Evolutionary conservation across 495 filamentous ascomycete species (phyloP).

Genomic region (Penicillium canariense): DNA sequence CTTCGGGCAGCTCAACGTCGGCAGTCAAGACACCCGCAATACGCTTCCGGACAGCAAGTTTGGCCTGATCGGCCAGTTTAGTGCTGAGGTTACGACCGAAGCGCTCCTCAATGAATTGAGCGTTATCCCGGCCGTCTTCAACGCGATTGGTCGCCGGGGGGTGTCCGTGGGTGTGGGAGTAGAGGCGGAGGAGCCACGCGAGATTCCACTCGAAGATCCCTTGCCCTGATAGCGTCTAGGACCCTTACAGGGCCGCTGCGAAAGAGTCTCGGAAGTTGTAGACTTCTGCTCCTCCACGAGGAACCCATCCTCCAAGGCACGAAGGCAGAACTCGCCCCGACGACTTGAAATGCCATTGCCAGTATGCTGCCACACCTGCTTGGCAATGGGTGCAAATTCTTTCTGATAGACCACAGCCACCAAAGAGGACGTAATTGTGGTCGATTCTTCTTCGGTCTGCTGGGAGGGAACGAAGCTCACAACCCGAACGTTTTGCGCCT

Average conservation of each 20-base stretch:
- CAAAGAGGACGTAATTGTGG: conserved; percentile 50
- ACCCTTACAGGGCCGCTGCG: conserved; percentile 56
- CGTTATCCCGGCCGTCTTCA: conserved; percentile 62
- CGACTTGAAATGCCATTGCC: conserved; percentile 94
- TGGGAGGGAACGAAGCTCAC: conserved; percentile 62
- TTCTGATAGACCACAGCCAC: conserved; percentile 71
- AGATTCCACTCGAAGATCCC: conserved; percentile 38
- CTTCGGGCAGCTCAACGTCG: conserved; percentile 65
- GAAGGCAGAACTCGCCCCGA: conserved; percentile 82
- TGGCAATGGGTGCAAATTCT: conserved; percentile 65
- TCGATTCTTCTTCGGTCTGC: conserved; percentile 32
- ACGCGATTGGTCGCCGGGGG: conserved; percentile 15
- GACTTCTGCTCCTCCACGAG: conserved; percentile 53
- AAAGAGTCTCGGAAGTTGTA: conserved; percentile 23
- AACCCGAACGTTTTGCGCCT: conserved; percentile 53
- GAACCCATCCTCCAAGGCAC: conserved; percentile 66
- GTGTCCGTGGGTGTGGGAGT: conserved; percentile 3
- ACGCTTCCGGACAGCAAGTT: conserved; percentile 76
- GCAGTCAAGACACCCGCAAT: conserved; percentile 84
- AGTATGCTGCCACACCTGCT: conserved; percentile 93
- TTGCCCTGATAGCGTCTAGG: conserved; percentile 69
- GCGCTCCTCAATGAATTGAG: conserved; percentile 86
- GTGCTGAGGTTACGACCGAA: conserved; percentile 89
- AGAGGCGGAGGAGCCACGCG: conserved; percentile 16
- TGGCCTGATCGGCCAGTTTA: conserved; percentile 74